Evolutionary conservation across 169 alveolate species (phyloP).

Genomic region (Theileria annulata): DNA sequence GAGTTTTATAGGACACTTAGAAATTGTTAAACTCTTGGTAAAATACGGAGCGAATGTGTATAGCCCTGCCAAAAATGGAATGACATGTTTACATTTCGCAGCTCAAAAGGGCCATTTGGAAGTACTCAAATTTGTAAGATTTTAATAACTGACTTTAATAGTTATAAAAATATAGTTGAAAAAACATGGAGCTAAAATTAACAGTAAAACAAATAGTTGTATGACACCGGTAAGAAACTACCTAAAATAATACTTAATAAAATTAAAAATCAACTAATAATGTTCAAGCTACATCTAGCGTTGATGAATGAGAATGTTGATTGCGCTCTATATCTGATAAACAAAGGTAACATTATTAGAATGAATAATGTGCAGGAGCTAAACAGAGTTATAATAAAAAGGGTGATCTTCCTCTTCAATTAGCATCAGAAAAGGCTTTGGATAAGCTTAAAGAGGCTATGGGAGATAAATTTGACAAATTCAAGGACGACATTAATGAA

Average conservation of each 20-base stretch:
- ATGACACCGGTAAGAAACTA: constrained; percentile 59
- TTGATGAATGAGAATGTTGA: constrained; percentile 50
- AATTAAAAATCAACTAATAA: neutral
- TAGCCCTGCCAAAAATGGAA: constrained; percentile 43
- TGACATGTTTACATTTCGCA: constrained; percentile 65
- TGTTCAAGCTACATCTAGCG: constrained; percentile 52
- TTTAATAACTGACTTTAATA: neutral
- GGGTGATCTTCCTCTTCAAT: constrained; percentile 54
- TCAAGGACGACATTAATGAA: constrained; percentile 17
- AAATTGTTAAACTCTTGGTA: constrained; percentile 22
- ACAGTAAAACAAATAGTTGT: constrained; percentile 49
- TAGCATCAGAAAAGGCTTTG: constrained; percentile 34
- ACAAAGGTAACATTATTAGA: constrained; percentile 20
- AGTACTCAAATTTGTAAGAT: constrained; percentile 17
- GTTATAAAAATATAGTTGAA: constrained; percentile 14
- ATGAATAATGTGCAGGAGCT: constrained; percentile 39
- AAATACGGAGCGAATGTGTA: constrained; percentile 52
- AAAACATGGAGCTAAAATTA: constrained; percentile 33
- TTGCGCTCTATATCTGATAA: constrained; percentile 35
- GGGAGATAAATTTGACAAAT: constrained; percentile 22
- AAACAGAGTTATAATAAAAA: constrained; percentile 39
- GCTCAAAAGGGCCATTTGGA: constrained; percentile 56
- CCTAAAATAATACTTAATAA: neutral
- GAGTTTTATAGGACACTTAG: constrained; percentile 39
- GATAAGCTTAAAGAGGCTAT: constrained; percentile 19